Conservation (phyloP, 2,329 filamentous ascomycete species). For the Colletotrichum tropicale region DNA sequence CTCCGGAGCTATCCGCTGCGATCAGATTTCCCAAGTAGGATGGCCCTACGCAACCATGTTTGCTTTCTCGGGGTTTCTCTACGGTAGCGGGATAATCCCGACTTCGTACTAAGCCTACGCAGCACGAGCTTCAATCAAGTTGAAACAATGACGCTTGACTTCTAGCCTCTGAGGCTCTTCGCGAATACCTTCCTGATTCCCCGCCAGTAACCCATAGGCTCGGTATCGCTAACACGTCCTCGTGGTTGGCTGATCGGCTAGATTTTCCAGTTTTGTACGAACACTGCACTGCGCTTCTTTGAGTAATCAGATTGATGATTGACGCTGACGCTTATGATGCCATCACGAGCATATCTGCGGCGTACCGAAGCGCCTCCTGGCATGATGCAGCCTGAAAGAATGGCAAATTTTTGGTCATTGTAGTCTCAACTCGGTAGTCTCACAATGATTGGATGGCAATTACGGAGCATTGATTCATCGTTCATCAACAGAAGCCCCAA, state of each 20-base stretch:
- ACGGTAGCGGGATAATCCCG: not conserved
- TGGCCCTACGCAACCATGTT: not conserved
- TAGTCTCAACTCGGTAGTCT: not conserved
- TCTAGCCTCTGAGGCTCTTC: not conserved
- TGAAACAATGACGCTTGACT: not conserved
- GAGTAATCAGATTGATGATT: not conserved
- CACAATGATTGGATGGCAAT: not conserved
- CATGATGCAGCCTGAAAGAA: not conserved
- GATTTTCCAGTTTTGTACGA: not conserved
- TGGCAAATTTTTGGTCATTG: not conserved
- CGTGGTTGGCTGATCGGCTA: not conserved
- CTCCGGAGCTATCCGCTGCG: not conserved
- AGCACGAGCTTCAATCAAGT: not conserved
- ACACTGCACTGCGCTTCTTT: rapidly evolving
- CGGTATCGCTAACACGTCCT: not conserved
- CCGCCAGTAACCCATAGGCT: not conserved
- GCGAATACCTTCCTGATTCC: not conserved
- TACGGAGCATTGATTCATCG: not conserved
- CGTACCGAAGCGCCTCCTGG: not conserved
- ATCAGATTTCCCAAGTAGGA: not conserved
- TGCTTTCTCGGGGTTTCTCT: not conserved
- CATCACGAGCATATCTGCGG: not conserved
- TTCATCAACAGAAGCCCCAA: not conserved
- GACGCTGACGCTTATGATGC: not conserved
- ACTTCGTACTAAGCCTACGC: not conserved